Conservation (phyloP, 306 rosid genomes). For the Castanopsis chinensis region DNA sequence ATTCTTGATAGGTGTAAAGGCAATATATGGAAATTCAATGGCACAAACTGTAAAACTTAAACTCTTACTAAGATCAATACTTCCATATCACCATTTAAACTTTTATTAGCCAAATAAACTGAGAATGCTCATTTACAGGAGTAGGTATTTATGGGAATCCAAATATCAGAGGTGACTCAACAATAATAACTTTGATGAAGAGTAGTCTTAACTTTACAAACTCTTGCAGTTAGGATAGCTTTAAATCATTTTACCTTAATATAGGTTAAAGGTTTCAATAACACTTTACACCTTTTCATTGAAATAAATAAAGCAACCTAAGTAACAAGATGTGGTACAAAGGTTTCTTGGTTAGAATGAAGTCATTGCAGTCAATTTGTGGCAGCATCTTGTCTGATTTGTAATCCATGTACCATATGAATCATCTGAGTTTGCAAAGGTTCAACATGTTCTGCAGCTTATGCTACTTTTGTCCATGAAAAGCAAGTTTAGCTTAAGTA, state of each 20-base stretch:
- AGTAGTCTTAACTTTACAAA: background rate
- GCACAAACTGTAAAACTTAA: background rate
- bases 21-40: background rate
- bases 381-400: background rate
- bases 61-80: background rate
- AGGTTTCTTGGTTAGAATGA: background rate
- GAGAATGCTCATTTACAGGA: background rate
- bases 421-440: background rate
- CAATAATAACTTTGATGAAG: background rate
- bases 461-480: constrained; percentile 17
- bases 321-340: background rate
- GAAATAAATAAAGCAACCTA: background rate
- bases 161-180: background rate
- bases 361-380: background rate
- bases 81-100: background rate
- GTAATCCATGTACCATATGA: background rate
- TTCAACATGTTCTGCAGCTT: constrained; percentile 1
- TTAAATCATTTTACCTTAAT: background rate
- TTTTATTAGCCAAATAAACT: background rate
- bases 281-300: background rate
- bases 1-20: background rate
- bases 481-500: background rate
- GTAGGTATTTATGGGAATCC: background rate
- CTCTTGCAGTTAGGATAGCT: background rate
- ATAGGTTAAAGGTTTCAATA: background rate